Conservation (phyloP, 371 early-diverging fungal species). For the Lichtheimia hyalospora region DNA sequence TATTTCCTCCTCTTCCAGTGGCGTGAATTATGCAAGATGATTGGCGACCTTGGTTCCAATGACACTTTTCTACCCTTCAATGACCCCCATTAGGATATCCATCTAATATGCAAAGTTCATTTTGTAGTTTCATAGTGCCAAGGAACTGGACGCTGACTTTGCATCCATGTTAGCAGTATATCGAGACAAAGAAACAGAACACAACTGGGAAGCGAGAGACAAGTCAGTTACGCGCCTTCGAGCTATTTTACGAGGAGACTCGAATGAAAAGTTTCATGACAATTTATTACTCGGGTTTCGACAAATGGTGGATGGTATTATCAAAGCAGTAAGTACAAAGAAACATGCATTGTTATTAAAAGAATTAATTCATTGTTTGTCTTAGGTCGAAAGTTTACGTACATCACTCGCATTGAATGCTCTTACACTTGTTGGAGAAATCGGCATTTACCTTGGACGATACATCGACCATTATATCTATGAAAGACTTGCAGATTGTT, state of each 20-base stretch:
- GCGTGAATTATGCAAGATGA: background rate
- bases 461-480: constrained; percentile 37
- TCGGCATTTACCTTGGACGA: constrained; percentile 37
- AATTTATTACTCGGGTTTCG: constrained; percentile 28
- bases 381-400: constrained; percentile 47
- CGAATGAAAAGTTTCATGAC: constrained; percentile 36
- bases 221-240: constrained; percentile 26
- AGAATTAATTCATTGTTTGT: background rate
- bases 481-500: constrained; percentile 37
- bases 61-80: background rate
- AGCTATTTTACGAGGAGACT: constrained; percentile 39
- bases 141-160: constrained; percentile 25
- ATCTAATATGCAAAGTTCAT: background rate
- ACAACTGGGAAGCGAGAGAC: constrained; percentile 33
- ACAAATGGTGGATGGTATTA: constrained; percentile 46
- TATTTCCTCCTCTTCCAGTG: background rate
- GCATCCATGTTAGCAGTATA: constrained; percentile 15
- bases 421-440: constrained; percentile 33
- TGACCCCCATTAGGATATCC: background rate
- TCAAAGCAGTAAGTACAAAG: constrained; percentile 37
- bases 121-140: constrained; percentile 20
- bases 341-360: background rate
- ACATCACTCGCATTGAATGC: constrained; percentile 46
- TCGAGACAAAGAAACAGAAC: constrained; percentile 33
- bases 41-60: background rate